These are phyloP conservation scores for Annulohypoxylon moriforme DNA, from an alignment of 495 filamentous ascomycete species.

Conservation along the genomic window DNA sequence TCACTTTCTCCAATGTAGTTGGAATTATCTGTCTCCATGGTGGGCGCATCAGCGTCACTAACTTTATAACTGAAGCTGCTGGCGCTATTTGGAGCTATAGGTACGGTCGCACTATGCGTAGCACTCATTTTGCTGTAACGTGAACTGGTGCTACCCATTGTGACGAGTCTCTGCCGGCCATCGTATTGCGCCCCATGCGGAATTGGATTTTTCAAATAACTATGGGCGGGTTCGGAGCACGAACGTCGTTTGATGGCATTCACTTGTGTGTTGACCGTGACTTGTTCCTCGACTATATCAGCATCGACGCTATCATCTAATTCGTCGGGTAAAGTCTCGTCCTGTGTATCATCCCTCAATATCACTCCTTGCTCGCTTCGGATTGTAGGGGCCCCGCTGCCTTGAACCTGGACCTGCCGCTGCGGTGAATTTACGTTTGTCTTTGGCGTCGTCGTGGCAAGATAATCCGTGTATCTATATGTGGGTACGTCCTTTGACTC, in stretches of 20 bases:
- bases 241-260: conserved; percentile 12
- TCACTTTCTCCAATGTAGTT: background rate
- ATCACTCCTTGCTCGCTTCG: conserved; percentile 49
- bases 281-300: conserved; percentile 4
- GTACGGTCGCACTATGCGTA: background rate
- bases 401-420: conserved; percentile 45
- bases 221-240: conserved; percentile 29
- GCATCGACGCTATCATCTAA: background rate
- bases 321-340: conserved; percentile 22
- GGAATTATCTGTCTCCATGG: background rate
- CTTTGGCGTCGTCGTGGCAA: conserved; percentile 37
- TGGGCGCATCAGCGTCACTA: background rate
- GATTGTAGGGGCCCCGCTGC: conserved; percentile 41
- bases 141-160: conserved; percentile 18
- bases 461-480: conserved; percentile 45
- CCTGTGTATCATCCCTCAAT: conserved; percentile 43
- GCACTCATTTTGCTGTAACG: background rate
- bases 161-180: background rate
- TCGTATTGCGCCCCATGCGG: conserved; percentile 3
- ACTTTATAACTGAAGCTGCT: background rate
- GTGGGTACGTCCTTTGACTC: conserved; percentile 39
- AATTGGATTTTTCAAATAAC: background rate
- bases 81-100: background rate
- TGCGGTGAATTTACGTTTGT: conserved; percentile 42
- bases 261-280: background rate